Conservation (phyloP, 495 filamentous ascomycete species). For the Alectoria sarmentosa region DNA sequence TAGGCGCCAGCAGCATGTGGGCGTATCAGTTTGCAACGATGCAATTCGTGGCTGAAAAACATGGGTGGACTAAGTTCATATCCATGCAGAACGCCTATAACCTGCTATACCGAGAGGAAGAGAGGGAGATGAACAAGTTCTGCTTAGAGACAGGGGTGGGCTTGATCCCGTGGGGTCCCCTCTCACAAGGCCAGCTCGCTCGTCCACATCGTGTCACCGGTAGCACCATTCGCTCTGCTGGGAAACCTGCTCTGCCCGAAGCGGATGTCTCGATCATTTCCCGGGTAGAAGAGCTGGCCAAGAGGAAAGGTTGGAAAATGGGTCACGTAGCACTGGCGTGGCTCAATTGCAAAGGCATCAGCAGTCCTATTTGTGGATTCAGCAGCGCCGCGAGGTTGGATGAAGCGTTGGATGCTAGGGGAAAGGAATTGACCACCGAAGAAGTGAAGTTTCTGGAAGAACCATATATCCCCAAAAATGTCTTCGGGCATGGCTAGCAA, state of each 20-base stretch:
- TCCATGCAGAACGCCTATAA: conserved; percentile 74
- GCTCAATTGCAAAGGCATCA: conserved; percentile 44
- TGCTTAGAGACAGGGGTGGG: conserved; percentile 52
- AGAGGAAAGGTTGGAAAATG: conserved; percentile 46
- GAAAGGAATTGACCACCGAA: conserved; percentile 49
- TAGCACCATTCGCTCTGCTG: conserved; percentile 18
- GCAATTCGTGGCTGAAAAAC: conserved; percentile 54
- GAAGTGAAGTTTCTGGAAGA: conserved; percentile 62
- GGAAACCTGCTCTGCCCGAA: conserved; percentile 15
- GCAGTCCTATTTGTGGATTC: conserved; percentile 60
- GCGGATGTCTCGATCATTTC: conserved; percentile 43
- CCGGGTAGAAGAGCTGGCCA: conserved; percentile 47
- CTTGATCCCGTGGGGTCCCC: conserved; percentile 57
- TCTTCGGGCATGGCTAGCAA: conserved; percentile 18
- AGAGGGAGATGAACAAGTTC: conserved; percentile 56
- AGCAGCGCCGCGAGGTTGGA: conserved; percentile 50
- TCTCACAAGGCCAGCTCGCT: conserved; percentile 47
- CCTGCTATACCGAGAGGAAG: conserved; percentile 67
- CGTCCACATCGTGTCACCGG: conserved; percentile 28
- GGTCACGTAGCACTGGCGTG: conserved; percentile 53
- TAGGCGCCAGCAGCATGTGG: conserved; percentile 63
- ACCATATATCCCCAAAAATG: conserved; percentile 50
- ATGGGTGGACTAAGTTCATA: conserved; percentile 69
- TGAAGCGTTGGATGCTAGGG: conserved; percentile 47
- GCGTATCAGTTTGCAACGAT: conserved; percentile 57